Conservation (phyloP, 2,329 filamentous ascomycete genomes). For the Pestalotiopsis sp. region DNA sequence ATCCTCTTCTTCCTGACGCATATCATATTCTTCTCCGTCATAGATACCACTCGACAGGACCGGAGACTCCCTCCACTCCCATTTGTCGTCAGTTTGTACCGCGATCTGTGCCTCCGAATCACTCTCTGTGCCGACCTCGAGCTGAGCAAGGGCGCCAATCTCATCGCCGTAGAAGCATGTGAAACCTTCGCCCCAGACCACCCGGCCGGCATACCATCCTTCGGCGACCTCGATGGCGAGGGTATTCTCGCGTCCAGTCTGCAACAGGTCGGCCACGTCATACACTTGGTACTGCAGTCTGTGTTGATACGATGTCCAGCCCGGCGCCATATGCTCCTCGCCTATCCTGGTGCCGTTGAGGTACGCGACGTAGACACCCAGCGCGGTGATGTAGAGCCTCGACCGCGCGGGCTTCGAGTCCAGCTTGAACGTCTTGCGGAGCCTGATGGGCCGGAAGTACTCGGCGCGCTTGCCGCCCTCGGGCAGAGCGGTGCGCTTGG, state of each 20-base stretch:
- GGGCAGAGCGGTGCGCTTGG: neutral
- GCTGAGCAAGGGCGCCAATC: constrained; percentile 25
- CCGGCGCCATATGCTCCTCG: constrained; percentile 39
- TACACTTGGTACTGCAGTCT: constrained; percentile 54
- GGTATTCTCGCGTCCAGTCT: constrained; percentile 36
- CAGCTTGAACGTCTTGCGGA: neutral
- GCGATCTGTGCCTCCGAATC: neutral
- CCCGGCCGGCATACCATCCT: constrained; percentile 52
- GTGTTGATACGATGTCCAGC: constrained; percentile 47
- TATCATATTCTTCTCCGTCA: constrained; percentile 47
- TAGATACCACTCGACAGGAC: constrained; percentile 27
- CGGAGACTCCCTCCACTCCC: constrained; percentile 41
- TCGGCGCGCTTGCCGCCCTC: neutral
- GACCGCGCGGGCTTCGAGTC: constrained; percentile 18
- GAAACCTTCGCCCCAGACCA: constrained; percentile 37
- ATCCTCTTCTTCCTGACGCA: constrained; percentile 21
- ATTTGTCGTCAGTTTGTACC: constrained; percentile 38
- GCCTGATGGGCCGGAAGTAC: constrained; percentile 3
- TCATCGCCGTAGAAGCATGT: constrained; percentile 22
- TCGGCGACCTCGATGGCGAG: constrained; percentile 51
- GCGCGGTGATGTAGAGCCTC: constrained; percentile 37
- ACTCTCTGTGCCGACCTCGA: constrained; percentile 20
- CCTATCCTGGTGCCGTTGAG: constrained; percentile 39
- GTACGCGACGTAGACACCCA: constrained; percentile 39
- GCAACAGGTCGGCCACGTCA: constrained; percentile 48